Evolutionary conservation across 768 basidiomycete genomes (phyloP).

Genomic region (Russula sp.): DNA sequence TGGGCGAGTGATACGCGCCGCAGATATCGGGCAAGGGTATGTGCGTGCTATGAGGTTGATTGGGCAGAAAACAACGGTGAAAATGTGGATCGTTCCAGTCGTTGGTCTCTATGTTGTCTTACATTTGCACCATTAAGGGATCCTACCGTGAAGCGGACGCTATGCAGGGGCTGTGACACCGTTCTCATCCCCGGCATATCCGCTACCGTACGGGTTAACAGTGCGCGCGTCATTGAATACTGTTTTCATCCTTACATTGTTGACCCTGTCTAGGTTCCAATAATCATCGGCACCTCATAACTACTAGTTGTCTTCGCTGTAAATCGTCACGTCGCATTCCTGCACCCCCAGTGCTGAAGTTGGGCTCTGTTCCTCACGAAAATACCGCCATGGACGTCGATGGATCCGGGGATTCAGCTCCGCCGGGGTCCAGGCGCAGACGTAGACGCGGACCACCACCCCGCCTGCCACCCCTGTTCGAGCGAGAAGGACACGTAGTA

Average conservation of each 20-base stretch:
- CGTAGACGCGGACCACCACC: slow-evolving; percentile 28
- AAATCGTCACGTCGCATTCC: slow-evolving; percentile 57
- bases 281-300: slow-evolving; percentile 49
- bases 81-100: slow-evolving; percentile 48
- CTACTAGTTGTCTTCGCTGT: slow-evolving; percentile 57
- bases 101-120: neutral
- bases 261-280: slow-evolving; percentile 32
- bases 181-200: slow-evolving; percentile 66
- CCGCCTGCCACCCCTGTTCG: slow-evolving; percentile 55
- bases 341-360: slow-evolving; percentile 43
- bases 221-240: slow-evolving; percentile 36
- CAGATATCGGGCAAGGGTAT: slow-evolving; percentile 61
- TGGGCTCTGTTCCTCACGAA: neutral
- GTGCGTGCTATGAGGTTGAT: slow-evolving; percentile 61
- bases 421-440: slow-evolving; percentile 24
- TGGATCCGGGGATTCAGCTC: neutral
- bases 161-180: slow-evolving; percentile 64
- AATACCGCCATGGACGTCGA: slow-evolving; percentile 3
- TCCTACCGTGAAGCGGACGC: slow-evolving; percentile 72
- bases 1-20: slow-evolving; percentile 30
- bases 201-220: slow-evolving; percentile 55
- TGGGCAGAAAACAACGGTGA: slow-evolving; percentile 69
- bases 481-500: slow-evolving; percentile 57
- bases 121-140: slow-evolving; percentile 43
- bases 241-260: neutral